Evolutionary conservation across 108 stramenopile genomes (phyloP), one percentile per base, ranked within the genome.

Genomic region (Skeletonema grethae): DNA sequence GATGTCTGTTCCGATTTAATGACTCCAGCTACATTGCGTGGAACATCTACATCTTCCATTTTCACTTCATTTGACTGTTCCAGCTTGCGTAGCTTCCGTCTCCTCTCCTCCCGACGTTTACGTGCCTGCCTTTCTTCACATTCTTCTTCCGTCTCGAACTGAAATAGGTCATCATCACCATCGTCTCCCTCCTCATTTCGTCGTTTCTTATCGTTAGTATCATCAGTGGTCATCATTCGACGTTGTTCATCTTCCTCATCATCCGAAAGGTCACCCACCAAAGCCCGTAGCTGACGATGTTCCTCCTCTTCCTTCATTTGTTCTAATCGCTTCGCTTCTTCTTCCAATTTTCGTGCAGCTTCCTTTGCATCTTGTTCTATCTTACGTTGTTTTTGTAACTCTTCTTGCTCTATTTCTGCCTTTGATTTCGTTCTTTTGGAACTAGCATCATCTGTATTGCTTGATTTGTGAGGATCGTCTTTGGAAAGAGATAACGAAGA

Each of bases 71-170:
- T 29, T 28, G 6, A 28, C 28, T 68, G 20, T 15, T 77, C 29
- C 0, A 7, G 31, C 12, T 28, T 16, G n/a, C 57, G 58, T n/a
- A 69, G 24, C 60, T 67, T 80, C 46, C 76, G 66, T 45, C 68
- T 63, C 41, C 77, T 48, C 57, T 83, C 78, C 57, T 79, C 77
- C 10, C 78, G 57, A 57, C 69, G 70, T 45, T 67, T 57, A 36
- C 60, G 72, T 34, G 86, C 86, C 58, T 50, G 18, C 50, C 79
- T 43, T 46, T 85, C 88, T 62, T 86, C 83, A 5, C 73, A 38
- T 41, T 86, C 75, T 63, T 84, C 82, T 68, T 84, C 74, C 12
- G 73, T 82, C 56, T 82, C 80, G 57, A 82, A 82, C 59, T 82
- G 73, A 22, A 69, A 69, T 1, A 73, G 11, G 9, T 63, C 60